These are phyloP conservation scores for Penicillium sp. DNA, from an alignment of 2,329 filamentous ascomycete genomes.

Conservation along the genomic window DNA sequence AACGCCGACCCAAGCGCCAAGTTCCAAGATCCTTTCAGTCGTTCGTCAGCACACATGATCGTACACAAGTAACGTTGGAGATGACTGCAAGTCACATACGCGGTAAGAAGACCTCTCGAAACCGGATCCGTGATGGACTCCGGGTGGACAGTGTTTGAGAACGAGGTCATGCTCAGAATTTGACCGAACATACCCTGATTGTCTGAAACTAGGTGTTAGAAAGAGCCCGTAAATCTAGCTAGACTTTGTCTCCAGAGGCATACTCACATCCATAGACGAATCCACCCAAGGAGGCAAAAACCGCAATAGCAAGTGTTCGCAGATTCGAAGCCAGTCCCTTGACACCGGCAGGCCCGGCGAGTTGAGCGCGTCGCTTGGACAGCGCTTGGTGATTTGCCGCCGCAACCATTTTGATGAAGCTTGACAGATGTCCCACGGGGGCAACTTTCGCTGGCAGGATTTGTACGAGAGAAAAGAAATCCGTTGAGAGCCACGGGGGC, in stretches of 20 bases:
- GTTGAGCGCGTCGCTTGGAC: constrained; percentile 21
- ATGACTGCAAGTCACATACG: background rate
- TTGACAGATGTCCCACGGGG: too few relatives aligned
- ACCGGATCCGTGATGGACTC: constrained; percentile 12
- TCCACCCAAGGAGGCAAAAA: constrained; percentile 50
- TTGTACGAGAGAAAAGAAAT: too few relatives aligned
- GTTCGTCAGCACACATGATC: constrained; percentile 20
- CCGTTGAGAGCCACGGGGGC: too few relatives aligned
- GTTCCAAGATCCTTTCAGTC: constrained; percentile 38
- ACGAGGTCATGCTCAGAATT: constrained; percentile 50
- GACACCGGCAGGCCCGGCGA: constrained; percentile 40
- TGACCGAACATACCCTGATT: constrained; percentile 74
- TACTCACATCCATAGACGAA: constrained; percentile 53
- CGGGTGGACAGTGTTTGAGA: constrained; percentile 42
- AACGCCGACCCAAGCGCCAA: constrained; percentile 37
- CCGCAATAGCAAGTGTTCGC: constrained; percentile 51
- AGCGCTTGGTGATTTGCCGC: background rate
- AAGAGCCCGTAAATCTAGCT: too few relatives aligned
- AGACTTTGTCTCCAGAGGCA: too few relatives aligned
- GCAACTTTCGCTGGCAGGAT: too few relatives aligned
- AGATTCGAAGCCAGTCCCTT: constrained; percentile 47
- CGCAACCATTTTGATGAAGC: background rate
- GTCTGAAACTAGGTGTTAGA: constrained; percentile 30
- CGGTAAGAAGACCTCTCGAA: background rate
- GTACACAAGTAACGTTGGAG: too few relatives aligned